phyloP scores from a whole-genome alignment of 2,329 filamentous ascomycete genomes.

The Fusarium sp. region DNA sequence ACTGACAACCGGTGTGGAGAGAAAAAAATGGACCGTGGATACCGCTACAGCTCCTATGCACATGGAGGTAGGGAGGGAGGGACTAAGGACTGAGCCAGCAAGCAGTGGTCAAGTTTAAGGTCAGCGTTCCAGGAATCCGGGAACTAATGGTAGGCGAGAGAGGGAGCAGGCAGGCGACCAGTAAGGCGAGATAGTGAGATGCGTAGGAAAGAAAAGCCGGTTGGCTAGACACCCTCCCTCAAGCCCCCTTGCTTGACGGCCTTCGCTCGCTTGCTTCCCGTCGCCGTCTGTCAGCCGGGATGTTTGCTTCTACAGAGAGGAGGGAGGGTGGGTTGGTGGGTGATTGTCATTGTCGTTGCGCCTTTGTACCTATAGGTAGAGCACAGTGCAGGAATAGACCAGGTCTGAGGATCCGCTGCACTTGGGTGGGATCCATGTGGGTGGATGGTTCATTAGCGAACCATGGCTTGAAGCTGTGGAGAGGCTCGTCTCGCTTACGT shows the following conservation, averaged over 20 bases:
- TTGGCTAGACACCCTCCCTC: conserved; percentile 26
- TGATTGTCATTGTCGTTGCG: conserved; percentile 24
- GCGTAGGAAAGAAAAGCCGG: conserved; percentile 26
- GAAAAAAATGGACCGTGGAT: conserved; percentile 23
- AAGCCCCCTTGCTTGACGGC: conserved; percentile 28
- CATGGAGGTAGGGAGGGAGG: conserved; percentile 14
- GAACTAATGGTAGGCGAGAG: conserved; percentile 41
- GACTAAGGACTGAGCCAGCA: conserved; percentile 13
- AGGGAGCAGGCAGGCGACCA: conserved; percentile 8
- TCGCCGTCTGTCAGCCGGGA: conserved; percentile 37
- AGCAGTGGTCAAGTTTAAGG: conserved; percentile 21
- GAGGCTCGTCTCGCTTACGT: conserved; percentile 26
- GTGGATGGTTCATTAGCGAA: conserved; percentile 9
- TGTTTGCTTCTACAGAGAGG: conserved; percentile 19
- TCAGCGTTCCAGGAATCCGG: conserved; percentile 37
- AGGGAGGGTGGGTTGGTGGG: background rate
- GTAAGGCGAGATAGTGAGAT: conserved; percentile 40
- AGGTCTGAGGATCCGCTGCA: conserved; percentile 6
- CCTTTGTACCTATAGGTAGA: conserved; percentile 16
- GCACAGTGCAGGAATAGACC: background rate
- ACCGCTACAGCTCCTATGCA: conserved; percentile 9
- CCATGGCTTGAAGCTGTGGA: conserved; percentile 24
- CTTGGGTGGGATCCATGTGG: conserved; percentile 21
- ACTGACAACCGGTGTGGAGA: conserved; percentile 33
- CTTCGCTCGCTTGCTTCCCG: conserved; percentile 42